Conservation (phyloP, 495 filamentous ascomycete genomes). For the Cetradonia linearis region DNA sequence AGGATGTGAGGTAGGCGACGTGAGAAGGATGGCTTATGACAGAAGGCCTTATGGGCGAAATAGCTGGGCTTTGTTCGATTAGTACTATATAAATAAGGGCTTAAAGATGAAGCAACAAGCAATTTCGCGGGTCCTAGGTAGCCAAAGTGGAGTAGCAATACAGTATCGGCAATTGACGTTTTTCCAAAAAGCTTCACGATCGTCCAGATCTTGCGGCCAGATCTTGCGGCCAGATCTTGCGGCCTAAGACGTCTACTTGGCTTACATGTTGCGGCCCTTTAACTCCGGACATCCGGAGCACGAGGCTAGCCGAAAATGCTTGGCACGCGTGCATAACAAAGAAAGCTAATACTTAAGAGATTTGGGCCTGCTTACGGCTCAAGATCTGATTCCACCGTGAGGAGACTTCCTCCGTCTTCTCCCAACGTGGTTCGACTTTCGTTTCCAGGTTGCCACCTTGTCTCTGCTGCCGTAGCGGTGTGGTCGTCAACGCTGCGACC, state of each 20-base stretch:
- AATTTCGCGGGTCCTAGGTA: not conserved
- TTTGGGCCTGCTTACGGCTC: constrained; percentile 48
- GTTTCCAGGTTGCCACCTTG: constrained; percentile 4
- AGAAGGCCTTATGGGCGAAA: constrained; percentile 38
- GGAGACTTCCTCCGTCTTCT: constrained; percentile 45
- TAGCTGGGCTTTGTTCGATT: constrained; percentile 4
- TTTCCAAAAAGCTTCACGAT: not conserved
- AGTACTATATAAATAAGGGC: not conserved
- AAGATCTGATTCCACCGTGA: constrained; percentile 61
- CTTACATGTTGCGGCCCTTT: not conserved
- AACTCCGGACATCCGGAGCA: constrained; percentile 7
- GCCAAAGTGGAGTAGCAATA: not conserved
- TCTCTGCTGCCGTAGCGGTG: constrained; percentile 19
- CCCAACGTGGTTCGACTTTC: constrained; percentile 22
- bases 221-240: not conserved
- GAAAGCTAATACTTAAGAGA: constrained; percentile 6
- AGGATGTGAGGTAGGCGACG: constrained; percentile 68
- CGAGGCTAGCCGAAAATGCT: constrained; percentile 18
- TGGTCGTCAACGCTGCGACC: constrained; percentile 27
- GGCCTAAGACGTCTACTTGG: not conserved
- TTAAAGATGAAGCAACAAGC: not conserved
- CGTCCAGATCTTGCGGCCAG: not conserved
- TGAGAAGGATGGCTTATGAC: constrained; percentile 67
- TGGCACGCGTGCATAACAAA: constrained; percentile 21
- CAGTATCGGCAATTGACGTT: no score